Conservation (phyloP, 345 rosid species). For the Clausena lansium region DNA sequence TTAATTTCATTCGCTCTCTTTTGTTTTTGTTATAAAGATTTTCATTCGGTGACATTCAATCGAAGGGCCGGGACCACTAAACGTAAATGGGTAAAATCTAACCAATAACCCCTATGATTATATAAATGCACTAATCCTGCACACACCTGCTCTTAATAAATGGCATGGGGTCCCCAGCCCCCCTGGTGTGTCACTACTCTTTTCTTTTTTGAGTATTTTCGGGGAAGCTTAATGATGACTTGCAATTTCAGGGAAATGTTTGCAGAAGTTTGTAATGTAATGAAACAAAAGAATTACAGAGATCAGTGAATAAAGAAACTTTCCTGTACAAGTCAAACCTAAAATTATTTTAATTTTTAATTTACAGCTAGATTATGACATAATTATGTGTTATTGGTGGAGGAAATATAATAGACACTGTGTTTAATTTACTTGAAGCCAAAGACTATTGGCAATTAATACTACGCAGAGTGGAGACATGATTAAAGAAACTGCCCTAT, state of each 20-base stretch:
- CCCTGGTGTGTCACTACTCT: not conserved
- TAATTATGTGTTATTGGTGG: too few relatives aligned
- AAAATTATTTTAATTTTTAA: not conserved
- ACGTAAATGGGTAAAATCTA: constrained; percentile 1
- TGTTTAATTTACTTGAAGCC: not conserved
- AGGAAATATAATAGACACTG: not conserved
- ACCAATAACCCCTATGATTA: constrained; percentile 2
- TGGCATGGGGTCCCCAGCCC: constrained; percentile 14
- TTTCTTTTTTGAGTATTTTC: not conserved
- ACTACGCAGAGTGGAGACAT: not conserved
- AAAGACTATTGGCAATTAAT: constrained; percentile 1
- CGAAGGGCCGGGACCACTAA: constrained; percentile 8
- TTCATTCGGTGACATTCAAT: constrained; percentile 14
- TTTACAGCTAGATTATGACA: not conserved
- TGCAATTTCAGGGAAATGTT: not conserved
- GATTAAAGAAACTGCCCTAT: constrained; percentile 13
- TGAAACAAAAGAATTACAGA: not conserved
- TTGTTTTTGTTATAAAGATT: not conserved
- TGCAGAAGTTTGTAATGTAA: not conserved
- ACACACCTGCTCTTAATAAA: constrained; percentile 4
- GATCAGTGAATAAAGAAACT: not conserved
- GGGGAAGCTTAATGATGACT: not conserved
- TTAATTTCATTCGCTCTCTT: not conserved
- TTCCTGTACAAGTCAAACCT: not conserved
- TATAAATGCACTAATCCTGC: constrained; percentile 13